Base-by-base conservation (phyloP, 768 basidiomycete species). In the Boletus sensibilis region DNA sequence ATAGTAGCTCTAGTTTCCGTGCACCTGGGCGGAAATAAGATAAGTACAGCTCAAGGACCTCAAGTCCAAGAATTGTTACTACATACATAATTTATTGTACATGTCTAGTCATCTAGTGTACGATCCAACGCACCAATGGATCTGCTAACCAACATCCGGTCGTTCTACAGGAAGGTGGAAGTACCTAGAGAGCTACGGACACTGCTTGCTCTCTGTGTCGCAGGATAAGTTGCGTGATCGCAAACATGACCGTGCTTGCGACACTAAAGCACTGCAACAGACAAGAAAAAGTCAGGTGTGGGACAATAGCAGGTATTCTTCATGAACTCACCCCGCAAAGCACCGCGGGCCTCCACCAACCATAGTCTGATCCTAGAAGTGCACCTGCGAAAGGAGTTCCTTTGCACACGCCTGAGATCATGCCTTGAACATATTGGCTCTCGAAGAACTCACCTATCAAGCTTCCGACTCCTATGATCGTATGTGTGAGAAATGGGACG, bases 311-410 rank as follows among this genome's bases (percentile, higher is more conserved):
- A 43, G n/a, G 3, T n/a, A 20, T 48, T 21, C 5, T 16, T 45
- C 21, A 45, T 34, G 42, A 16, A 46, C 64, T 56, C 58, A 76
- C 70, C 52, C 82, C 84, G 38, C 79, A 73, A 59, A 84, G 82
- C 20, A 83, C 55, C 9, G 78, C 77, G 5, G 83, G 80, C 44
- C 74, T 72, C 80, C 81, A 84, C 85, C 85, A 86, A 2, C 68
- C 56, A 54, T 79, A 83, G 8, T 72, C 63, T n/a, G 73, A 57
- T 2, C 81, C 76, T 3, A 86, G 70, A n/a, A 86, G 70, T 7
- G 79, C 78, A 1, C 85, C 85, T 42, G 78, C 77, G 21, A 84
- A 76, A 10, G 85, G 84, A 0, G 81, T 78, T 14, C 83, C 83
- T 78, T 57, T 35, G 48, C 20, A 21, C 23, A 52, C 41, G 23